Base-by-base conservation (phyloP, 1,284 basidiomycete species). In the Sanghuangporus baumii region DNA sequence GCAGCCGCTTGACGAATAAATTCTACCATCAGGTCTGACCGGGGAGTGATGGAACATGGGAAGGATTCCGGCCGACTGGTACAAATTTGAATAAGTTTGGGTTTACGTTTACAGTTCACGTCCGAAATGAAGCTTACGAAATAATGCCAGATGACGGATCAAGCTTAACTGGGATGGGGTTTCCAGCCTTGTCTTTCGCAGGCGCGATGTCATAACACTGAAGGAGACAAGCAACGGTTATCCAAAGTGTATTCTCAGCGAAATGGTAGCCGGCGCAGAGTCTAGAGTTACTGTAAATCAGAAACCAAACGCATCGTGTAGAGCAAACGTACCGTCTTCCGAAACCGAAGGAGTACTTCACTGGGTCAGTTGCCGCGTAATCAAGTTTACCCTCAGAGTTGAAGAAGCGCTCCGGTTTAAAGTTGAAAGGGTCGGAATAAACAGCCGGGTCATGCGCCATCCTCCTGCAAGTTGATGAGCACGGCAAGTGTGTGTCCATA, bases 361-460 rank as follows among this genome's bases (percentile, higher is more conserved):
- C 26, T n/a, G 64, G 64, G 50, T 65, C 61, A 40, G 16, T 60
- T 12, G 47, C 18, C 3, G 52, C n/a, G 40, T 36, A 56, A 23
- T 63, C 61, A 9, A 59, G 61, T 46, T 63, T 47, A 12, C 59
- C 63, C 18, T 64, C 63, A 4, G 43, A 34, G 31, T 48, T 40
- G 18, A 67, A 52, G 55, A 20, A 63, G 16, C 63, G 59, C 37
- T 64, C 63, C 12, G 63, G 63, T 41, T 61, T 61, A 54, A 64
- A 64, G n/a, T 57, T 46, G 14, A 51, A 34, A 9, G 63, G 63
- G 2, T 64, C 59, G 6, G 59, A 54, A 46, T 64, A 64, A 6
- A 64, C 36, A 7, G n/a, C 34, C 14, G 59, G 59, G 55, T 64
- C 63, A 36, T 64, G 59, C 16, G 58, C 50, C 23, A 63, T 59